Evolutionary conservation across 306 rosid genomes (phyloP).

Genomic region (Prunus salicina): DNA sequence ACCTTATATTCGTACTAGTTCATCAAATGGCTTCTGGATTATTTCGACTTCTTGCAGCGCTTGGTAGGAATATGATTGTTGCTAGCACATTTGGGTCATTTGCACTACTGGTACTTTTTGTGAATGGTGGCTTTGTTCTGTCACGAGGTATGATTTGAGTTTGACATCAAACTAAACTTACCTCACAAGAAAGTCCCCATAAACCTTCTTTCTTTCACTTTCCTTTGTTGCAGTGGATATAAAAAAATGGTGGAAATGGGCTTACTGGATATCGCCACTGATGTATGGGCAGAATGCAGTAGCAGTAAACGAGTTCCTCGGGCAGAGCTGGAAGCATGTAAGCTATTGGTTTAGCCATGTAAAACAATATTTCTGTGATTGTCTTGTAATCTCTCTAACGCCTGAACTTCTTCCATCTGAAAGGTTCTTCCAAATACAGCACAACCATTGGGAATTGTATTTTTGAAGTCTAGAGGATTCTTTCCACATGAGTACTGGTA

Average conservation of each 20-base stretch:
- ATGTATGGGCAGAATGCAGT: constrained; percentile 67
- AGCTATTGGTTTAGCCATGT: background rate
- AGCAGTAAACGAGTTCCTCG: constrained; percentile 61
- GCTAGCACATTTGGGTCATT: constrained; percentile 58
- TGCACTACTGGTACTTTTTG: constrained; percentile 40
- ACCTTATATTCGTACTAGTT: constrained; percentile 37
- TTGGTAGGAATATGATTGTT: constrained; percentile 46
- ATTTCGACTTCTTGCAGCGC: constrained; percentile 52
- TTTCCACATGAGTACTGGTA: constrained; percentile 38
- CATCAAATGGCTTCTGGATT: constrained; percentile 63
- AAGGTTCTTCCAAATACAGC: too few relatives aligned
- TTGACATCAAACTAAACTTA: background rate
- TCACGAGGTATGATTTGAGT: constrained; percentile 52
- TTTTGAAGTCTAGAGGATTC: too few relatives aligned
- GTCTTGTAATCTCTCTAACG: too few relatives aligned
- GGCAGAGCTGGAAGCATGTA: constrained; percentile 64
- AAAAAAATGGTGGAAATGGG: constrained; percentile 73
- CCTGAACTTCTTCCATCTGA: too few relatives aligned
- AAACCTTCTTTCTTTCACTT: background rate
- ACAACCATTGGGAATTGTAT: too few relatives aligned
- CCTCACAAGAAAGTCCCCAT: background rate
- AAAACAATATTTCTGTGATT: background rate
- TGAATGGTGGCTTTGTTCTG: constrained; percentile 54
- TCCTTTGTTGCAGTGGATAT: constrained; percentile 36
- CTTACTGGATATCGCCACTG: constrained; percentile 68